Evolutionary conservation across 2,329 filamentous ascomycete genomes (phyloP), one percentile per base, ranked within the genome.

Genomic region (Curvularia sp.): DNA sequence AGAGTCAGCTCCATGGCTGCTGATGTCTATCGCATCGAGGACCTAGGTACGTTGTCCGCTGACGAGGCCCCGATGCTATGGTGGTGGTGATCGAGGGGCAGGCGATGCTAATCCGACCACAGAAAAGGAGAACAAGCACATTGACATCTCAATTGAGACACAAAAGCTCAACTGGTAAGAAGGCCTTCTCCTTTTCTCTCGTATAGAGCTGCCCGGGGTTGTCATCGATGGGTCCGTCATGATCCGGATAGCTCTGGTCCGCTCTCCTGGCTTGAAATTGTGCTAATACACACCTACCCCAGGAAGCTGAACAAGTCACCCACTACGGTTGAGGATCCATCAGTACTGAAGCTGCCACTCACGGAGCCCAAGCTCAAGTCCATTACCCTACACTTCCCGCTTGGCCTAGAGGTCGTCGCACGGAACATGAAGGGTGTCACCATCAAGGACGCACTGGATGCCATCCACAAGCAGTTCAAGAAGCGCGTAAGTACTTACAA

Each of bases 261-360:
- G 12, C 50, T 30, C 36, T 48, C 45, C 42, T 59, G 28, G 21
- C 15, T 30, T 45, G 27, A 48, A 9, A 28, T 39, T 38, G 49
- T 46, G 57, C 68, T 74, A 57, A 73, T n/a, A n/a, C 62, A 36
- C 27, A 60, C 34, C 13, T 42, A 27, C 4, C 48, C 30, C 68
- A 97, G 93, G 94, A 97, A 95, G 82, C 89, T 98, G 77, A 98
- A 98, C 86, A 91, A 89, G 53, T 94, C 93, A 34, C 86, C 92
- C 41, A 81, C 83, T 60, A 85, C 86, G 38, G 78, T 97, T 49
- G 93, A 97, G 28, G 94, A 97, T 69, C 89, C 90, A 72, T 88
- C 93, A 28, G 86, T 90, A 62, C 87, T 98, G 68, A 93, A 93
- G 82, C 88, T 93, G 78, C 82, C 84, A 61, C 87, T 98, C 68